These are phyloP conservation scores for Claviceps sp. DNA, from an alignment of 2,329 filamentous ascomycete species.

Conservation along the genomic window DNA sequence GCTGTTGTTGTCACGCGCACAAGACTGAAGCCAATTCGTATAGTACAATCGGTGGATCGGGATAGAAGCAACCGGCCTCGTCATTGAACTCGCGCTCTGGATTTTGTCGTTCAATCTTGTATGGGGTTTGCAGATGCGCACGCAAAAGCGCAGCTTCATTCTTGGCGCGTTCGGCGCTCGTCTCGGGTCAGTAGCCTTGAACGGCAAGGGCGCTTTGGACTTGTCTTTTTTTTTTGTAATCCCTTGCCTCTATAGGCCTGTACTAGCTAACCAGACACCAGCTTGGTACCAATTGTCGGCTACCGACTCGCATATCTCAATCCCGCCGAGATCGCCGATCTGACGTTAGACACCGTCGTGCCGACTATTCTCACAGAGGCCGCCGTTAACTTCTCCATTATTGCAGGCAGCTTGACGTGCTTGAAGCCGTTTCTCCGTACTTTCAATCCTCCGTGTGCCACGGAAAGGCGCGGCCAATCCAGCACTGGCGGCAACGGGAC, in stretches of 20 bases:
- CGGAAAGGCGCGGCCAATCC: background rate
- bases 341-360: constrained; percentile 1
- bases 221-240: background rate
- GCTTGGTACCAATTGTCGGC: constrained; percentile 1
- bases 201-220: background rate
- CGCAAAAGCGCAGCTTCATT: constrained; percentile 1
- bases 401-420: constrained; percentile 4
- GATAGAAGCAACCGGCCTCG: constrained; percentile 3
- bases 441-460: constrained; percentile 1
- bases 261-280: background rate
- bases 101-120: constrained; percentile 3
- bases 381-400: constrained; percentile 5
- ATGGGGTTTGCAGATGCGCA: constrained; percentile 4
- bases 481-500: background rate
- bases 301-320: constrained; percentile 3
- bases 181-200: background rate
- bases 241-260: no score
- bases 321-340: background rate
- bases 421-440: constrained; percentile 6
- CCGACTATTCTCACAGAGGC: constrained; percentile 5
- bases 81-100: constrained; percentile 5
- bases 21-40: background rate
- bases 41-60: constrained; percentile 3
- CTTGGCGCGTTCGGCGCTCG: constrained; percentile 6
- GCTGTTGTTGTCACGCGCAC: background rate